phyloP scores from a whole-genome alignment of 352 stramenopile species.

The Phytophthora citrophthora region DNA sequence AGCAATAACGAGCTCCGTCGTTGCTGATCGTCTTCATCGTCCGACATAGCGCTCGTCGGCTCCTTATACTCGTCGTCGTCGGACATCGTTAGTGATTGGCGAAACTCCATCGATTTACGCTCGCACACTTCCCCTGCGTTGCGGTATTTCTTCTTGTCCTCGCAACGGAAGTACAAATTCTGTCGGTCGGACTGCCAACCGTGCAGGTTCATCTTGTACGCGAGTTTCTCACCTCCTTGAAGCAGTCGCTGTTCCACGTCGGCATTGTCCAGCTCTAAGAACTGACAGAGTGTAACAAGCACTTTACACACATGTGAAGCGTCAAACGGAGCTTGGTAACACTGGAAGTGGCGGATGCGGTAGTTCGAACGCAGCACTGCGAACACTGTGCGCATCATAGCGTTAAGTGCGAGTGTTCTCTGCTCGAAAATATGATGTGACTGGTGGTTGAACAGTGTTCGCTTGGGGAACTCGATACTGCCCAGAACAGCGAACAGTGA shows the following conservation, averaged over 20 bases:
- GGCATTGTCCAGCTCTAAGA: conserved; percentile 40
- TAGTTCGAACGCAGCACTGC: conserved; percentile 40
- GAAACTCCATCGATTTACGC: conserved; percentile 31
- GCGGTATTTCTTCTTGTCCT: conserved; percentile 35
- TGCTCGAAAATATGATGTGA: conserved; percentile 40
- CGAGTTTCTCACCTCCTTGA: conserved; percentile 25
- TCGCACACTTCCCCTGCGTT: conserved; percentile 6
- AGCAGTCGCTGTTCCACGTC: conserved; percentile 33
- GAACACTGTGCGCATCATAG: conserved; percentile 42
- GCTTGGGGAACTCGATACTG: conserved; percentile 55
- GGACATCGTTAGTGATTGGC: conserved; percentile 14
- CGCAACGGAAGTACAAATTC: conserved; percentile 34
- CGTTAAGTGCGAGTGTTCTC: conserved; percentile 29
- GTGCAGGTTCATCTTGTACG: conserved; percentile 44
- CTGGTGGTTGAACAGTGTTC: conserved; percentile 56
- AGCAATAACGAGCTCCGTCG: conserved; percentile 23
- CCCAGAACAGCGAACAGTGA: conserved; percentile 52
- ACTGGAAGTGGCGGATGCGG: conserved; percentile 37
- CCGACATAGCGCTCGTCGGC: conserved; percentile 8
- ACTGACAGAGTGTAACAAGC: conserved; percentile 39
- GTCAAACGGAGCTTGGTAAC: conserved; percentile 19
- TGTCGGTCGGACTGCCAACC: conserved; percentile 52
- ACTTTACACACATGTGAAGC: conserved; percentile 43
- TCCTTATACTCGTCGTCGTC: conserved; percentile 27
- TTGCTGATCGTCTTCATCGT: conserved; percentile 19